These are phyloP conservation scores for Lachnellula occidentalis DNA, from an alignment of 2,329 filamentous ascomycete genomes.

Conservation along the genomic window DNA sequence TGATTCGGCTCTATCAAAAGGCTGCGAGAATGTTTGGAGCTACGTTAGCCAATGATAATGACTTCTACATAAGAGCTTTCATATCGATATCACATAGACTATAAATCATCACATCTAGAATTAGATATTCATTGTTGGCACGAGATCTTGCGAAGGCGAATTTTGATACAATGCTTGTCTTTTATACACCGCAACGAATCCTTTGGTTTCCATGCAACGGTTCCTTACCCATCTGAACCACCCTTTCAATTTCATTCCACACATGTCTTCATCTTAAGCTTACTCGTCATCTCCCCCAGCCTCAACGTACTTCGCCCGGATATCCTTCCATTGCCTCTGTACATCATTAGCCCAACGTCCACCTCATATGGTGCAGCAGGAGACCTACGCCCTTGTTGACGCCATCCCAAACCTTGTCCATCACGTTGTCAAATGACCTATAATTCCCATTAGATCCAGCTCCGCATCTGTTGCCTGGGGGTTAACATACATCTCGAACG, in stretches of 20 bases:
- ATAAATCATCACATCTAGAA: neutral
- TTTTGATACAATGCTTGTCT: conserved; percentile 22
- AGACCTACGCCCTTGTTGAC: conserved; percentile 84
- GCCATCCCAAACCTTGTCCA: conserved; percentile 85
- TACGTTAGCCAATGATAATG: neutral
- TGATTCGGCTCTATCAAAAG: conserved; percentile 6
- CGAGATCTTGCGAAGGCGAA: neutral
- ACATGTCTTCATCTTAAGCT: conserved; percentile 1
- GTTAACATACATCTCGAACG: conserved; percentile 78
- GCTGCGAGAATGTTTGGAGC: conserved; percentile 9
- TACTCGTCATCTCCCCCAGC: conserved; percentile 60
- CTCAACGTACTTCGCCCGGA: conserved; percentile 82
- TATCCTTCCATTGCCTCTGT: conserved; percentile 99
- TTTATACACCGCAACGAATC: conserved; percentile 26
- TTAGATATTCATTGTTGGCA: neutral
- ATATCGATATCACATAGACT: neutral
- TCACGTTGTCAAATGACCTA: conserved; percentile 76
- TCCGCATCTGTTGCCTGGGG: neutral
- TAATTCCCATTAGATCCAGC: conserved; percentile 13
- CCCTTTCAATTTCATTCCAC: neutral
- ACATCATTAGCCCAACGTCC: conserved; percentile 29
- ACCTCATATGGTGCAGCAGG: neutral
- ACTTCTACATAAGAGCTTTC: neutral
- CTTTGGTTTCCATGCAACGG: conserved; percentile 5
- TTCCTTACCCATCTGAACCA: neutral